Percentiles rank a stretch among this genome's conserved stretches.
phyloP scores from a whole-genome alignment of 352 stramenopile species.

The Halophytophthora batemanensis region DNA sequence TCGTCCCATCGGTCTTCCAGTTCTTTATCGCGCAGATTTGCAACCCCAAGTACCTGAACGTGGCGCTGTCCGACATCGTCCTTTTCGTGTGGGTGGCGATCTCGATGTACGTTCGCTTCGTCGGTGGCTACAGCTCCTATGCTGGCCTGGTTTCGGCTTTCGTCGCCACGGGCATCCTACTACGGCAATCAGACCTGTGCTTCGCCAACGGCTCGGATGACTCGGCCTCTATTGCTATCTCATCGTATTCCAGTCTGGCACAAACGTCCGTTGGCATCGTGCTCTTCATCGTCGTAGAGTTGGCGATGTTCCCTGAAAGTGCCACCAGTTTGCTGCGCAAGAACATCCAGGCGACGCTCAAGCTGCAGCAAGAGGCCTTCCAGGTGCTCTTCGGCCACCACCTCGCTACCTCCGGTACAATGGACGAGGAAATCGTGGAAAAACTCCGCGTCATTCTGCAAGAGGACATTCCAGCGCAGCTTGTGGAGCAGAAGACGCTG shows the following conservation, averaged over 20 bases:
- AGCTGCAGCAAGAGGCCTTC: constrained; percentile 36
- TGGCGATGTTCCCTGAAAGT: constrained; percentile 45
- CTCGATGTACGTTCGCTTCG: constrained; percentile 52
- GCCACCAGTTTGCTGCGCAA: constrained; percentile 33
- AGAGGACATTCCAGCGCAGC: constrained; percentile 30
- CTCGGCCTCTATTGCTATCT: constrained; percentile 31
- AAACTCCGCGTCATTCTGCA: constrained; percentile 37
- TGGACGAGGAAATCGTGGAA: constrained; percentile 29
- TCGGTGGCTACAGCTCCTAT: constrained; percentile 37
- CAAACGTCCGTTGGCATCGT: constrained; percentile 56
- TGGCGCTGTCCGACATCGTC: constrained; percentile 24
- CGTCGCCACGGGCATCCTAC: constrained; percentile 30
- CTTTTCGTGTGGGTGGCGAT: constrained; percentile 41
- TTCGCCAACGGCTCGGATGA: constrained; percentile 14
- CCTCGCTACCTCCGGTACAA: constrained; percentile 25
- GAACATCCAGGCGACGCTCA: constrained; percentile 52
- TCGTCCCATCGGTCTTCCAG: constrained; percentile 47
- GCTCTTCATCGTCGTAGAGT: constrained; percentile 52
- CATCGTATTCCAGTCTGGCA: constrained; percentile 50
- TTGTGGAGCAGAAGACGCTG: constrained; percentile 39
- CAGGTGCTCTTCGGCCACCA: constrained; percentile 47
- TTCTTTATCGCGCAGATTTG: constrained; percentile 52
- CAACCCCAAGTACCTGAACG: constrained; percentile 9
- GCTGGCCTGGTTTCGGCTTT: constrained; percentile 46
- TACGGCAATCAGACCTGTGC: constrained; percentile 25